Evolutionary conservation across 305 asterid species (phyloP).

Genomic region (Andrographis paniculata): DNA sequence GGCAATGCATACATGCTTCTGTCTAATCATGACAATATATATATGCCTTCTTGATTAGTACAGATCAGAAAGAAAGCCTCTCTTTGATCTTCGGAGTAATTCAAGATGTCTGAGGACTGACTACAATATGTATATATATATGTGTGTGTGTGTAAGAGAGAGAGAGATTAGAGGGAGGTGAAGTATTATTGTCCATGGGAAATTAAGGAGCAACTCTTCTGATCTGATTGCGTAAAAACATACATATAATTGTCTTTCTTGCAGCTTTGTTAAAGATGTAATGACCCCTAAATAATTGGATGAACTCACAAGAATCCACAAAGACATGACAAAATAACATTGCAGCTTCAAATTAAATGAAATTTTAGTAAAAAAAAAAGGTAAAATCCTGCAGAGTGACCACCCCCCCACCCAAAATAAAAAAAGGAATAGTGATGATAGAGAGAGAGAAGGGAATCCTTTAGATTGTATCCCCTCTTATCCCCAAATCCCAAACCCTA

Average conservation of each 20-base stretch:
- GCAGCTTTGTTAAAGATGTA: conserved; percentile 12
- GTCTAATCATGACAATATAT: too few species aligned
- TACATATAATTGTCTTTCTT: conserved; percentile 3
- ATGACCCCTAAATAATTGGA: conserved; percentile 15
- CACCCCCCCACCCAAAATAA: neutral
- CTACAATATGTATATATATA: too few species aligned
- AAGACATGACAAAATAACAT: conserved; percentile 19
- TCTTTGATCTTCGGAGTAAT: neutral
- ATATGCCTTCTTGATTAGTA: neutral
- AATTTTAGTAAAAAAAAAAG: neutral
- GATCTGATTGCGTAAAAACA: conserved; percentile 22
- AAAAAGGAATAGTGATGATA: neutral
- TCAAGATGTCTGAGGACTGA: neutral
- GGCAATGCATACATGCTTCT: too few species aligned
- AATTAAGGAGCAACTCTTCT: conserved; percentile 18
- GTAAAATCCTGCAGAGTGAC: neutral
- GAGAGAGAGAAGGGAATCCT: conserved; percentile 5
- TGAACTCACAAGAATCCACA: conserved; percentile 2
- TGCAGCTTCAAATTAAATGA: conserved; percentile 2
- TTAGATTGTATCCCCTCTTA: neutral
- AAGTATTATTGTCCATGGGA: conserved; percentile 18
- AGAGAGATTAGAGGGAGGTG: too few species aligned
- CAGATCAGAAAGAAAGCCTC: neutral
- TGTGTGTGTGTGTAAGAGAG: too few species aligned
- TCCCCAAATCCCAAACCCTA: conserved; percentile 24